Evolutionary conservation across 306 rosid species (phyloP).

Genomic region (Cicer judaicum): DNA sequence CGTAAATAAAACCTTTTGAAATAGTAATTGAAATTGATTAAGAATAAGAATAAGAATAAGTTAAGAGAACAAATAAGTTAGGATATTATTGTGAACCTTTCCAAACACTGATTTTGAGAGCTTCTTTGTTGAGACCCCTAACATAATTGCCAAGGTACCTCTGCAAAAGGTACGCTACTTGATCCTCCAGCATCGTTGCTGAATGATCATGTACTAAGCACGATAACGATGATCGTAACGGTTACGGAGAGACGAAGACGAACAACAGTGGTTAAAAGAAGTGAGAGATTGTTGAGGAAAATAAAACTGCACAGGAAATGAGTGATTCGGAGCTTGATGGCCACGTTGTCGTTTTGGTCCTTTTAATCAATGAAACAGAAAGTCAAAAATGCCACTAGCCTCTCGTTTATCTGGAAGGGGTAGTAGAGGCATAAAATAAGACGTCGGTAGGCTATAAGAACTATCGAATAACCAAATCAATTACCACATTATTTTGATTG

Average conservation of each 20-base stretch:
- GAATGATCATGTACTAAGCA: constrained; percentile 43
- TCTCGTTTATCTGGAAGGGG: constrained; percentile 16
- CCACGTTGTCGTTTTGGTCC: constrained; percentile 42
- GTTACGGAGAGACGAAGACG: constrained; percentile 28
- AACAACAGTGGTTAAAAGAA: background rate
- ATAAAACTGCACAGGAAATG: constrained; percentile 14
- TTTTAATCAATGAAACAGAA: background rate
- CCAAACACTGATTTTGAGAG: constrained; percentile 99
- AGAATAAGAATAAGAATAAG: constrained; percentile 8
- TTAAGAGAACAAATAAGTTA: background rate
- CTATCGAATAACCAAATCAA: too few species aligned
- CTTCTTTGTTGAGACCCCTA: constrained; percentile 91
- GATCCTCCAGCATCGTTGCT: constrained; percentile 93
- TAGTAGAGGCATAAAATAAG: background rate
- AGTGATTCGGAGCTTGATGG: constrained; percentile 52
- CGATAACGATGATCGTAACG: constrained; percentile 34
- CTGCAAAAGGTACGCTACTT: constrained; percentile 92
- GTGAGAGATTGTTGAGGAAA: background rate
- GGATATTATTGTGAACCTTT: constrained; percentile 55
- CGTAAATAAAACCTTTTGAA: background rate
- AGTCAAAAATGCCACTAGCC: background rate
- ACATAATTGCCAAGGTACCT: constrained; percentile 97
- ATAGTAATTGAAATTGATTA: background rate
- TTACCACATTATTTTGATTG: too few species aligned
- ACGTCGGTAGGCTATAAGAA: background rate